phyloP scores from a whole-genome alignment of 2,329 filamentous ascomycete genomes.

The Arthrobotrys pseudoclavata region DNA sequence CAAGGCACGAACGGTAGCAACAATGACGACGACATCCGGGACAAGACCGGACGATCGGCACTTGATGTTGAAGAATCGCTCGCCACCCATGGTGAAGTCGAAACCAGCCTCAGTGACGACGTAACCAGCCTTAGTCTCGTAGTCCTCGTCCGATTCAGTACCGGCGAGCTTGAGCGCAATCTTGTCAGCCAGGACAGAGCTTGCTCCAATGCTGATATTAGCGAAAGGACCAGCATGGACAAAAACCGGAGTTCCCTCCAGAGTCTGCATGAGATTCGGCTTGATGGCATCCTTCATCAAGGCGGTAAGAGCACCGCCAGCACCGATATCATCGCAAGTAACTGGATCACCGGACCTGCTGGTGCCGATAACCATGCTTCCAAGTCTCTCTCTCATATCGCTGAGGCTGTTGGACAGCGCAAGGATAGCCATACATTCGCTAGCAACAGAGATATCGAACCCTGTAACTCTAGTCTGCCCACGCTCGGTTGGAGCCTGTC shows the following conservation, averaged over 20 bases:
- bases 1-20: slow-evolving; percentile 92
- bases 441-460: slow-evolving; percentile 97
- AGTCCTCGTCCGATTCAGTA: slow-evolving; percentile 90
- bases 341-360: slow-evolving; percentile 88
- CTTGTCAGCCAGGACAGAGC: slow-evolving; percentile 93
- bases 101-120: slow-evolving; percentile 98
- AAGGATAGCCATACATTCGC: slow-evolving; percentile 98
- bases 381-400: slow-evolving; percentile 93
- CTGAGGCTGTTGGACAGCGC: slow-evolving; percentile 87
- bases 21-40: slow-evolving; percentile 93
- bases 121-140: slow-evolving; percentile 85
- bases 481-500: slow-evolving; percentile 89
- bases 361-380: slow-evolving; percentile 93
- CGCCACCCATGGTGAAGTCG: slow-evolving; percentile 99
- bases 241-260: slow-evolving; percentile 97
- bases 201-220: slow-evolving; percentile 96
- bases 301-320: slow-evolving; percentile 89
- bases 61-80: slow-evolving; percentile 99
- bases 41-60: slow-evolving; percentile 93
- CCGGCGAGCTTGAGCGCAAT: slow-evolving; percentile 95
- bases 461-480: slow-evolving; percentile 88
- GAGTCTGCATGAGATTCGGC: slow-evolving; percentile 97
- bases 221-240: slow-evolving; percentile 98
- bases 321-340: slow-evolving; percentile 95
- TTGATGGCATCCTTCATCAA: slow-evolving; percentile 99